Evolutionary conservation across 169 alveolate species (phyloP), one percentile per base, ranked within the genome.

Genomic region (Plasmodium inui): DNA sequence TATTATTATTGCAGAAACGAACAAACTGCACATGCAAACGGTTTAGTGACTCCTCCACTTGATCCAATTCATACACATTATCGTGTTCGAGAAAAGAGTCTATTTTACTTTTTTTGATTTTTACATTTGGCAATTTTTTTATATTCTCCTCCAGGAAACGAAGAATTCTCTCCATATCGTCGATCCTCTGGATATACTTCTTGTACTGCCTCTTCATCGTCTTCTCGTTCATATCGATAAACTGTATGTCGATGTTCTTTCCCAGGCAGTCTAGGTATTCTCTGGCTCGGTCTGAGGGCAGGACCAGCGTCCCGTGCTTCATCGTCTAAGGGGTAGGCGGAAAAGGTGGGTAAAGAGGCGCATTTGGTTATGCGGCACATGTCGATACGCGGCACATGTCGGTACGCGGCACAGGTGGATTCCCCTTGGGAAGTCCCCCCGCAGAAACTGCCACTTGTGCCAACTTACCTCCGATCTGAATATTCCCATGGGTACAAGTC

Each of bases 291-390:
- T 98, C 99, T 79, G 96, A 96, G 53, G 99, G 99, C 67, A 98
- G 95, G 85, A 98, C 99, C 83, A 98, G 95, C 67, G 99, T 98
- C 94, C 99, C 99, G 83, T 96, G 98, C 89, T 97, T 94, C 99
- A 98, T 98, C 53, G 96, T 95, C 98, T 96, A 10, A 3, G 57
- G 8, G 55, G 34, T 22, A 1, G 14, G n/a, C 50, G 81, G 37
- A 44, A 81, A 3, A 39, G 12, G 41, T 46, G 30, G 39, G 32
- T 10, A n/a, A 17, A 57, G 67, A 1, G 28, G 12, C 28, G 22
- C 61, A 74, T 30, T 2, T 44, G 78, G 1, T 3, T 8, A 8
- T 0, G 55, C 28, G 19, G 12, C 55, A 39, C 61, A 74, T 30
- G 4, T 44, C 28, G 37, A 6, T 80, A 6, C 26, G 22, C 12